Base-by-base conservation (phyloP, 78 protist genomes). In the Guillardia theta region DNA sequence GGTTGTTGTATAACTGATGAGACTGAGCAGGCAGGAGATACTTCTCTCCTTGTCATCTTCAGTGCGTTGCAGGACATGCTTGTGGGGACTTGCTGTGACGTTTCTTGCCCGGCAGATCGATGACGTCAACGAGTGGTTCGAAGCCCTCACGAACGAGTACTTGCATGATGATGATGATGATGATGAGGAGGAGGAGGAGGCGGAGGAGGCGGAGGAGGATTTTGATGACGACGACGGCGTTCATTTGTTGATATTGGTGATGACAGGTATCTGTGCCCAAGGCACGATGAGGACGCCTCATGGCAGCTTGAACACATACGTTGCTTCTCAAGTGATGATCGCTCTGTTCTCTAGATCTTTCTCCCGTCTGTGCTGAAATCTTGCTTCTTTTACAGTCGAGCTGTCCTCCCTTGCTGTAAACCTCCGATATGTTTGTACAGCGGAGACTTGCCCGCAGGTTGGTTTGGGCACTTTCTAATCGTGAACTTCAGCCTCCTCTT, bases 341-440 rank as follows among this genome's bases (percentile, higher is more conserved):
- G 70, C 21, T 58, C 21, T 24, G 6, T 50, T 15, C 10, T 50
- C 30, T 50, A 15, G 30, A 50, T 50, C 15, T 58, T 24, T 58
- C 27, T 58, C 39, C 39, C 70, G 70, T 58, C 27, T 1, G 87
- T 0, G 36, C 37, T 0, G 2, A 27, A 12, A 76, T 0, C 44
- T 1, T 4, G 3, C 44, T 76, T 37, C 48, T 76, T 44, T 80
- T 44, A 93, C 95, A 53, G 43, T 80, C 46, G 98, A 96, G 83
- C 88, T 97, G 45, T 95, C 93, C 80, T 92, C 64, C 19, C 94
- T 95, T 33, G 93, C 94, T 0, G 95, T 94, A 8, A 22, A 33
- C 4, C 88, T 97, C 39, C 54, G 93, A 9, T 95, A 94, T n/a
- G 76, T 88, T 21, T 97, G 98, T 92, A 96, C 95, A n/a, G 6